A percentile compares a stretch with the other conserved stretches of the same genome.
phyloP scores from a whole-genome alignment of 1,284 basidiomycete genomes.

The Ustilago tritici region DNA sequence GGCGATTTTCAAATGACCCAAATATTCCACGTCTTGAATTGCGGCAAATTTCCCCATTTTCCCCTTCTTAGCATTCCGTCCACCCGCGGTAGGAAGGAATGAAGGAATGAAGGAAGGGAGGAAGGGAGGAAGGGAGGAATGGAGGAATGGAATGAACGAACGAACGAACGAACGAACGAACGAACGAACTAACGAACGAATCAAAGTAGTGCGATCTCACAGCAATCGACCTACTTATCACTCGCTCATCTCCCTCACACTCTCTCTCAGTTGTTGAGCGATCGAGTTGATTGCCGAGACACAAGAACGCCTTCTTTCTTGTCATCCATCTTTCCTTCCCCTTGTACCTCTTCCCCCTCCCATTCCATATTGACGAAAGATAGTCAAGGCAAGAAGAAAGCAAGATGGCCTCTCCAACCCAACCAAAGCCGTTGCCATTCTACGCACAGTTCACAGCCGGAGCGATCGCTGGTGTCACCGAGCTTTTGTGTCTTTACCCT shows the following conservation, averaged over 20 bases:
- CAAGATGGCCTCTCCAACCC: slow-evolving; percentile 27
- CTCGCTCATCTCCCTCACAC: neutral
- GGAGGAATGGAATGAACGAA: neutral
- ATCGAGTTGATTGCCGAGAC: neutral
- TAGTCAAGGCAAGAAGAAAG: neutral
- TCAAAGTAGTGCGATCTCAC: neutral
- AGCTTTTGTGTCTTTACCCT: slow-evolving; percentile 92
- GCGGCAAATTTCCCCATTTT: neutral
- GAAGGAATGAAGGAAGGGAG: neutral
- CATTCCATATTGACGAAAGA: neutral
- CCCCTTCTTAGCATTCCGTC: too few relatives aligned
- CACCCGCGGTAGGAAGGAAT: neutral
- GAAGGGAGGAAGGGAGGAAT: neutral
- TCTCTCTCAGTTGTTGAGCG: neutral
- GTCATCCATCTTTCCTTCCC: neutral
- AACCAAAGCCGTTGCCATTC: slow-evolving; percentile 76
- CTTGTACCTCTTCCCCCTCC: neutral
- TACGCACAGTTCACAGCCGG: slow-evolving; percentile 88
- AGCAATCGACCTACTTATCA: neutral
- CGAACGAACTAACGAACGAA: neutral
- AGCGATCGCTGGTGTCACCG: slow-evolving; percentile 84
- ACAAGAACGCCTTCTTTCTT: neutral
- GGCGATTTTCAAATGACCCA: neutral
- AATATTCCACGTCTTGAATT: too few relatives aligned
- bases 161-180: neutral